Percentiles rank a stretch among this genome's conserved stretches.
These are phyloP conservation scores for Cyberlindnera misumaiensis DNA, from an alignment of 805 yeast species.

Conservation along the genomic window DNA sequence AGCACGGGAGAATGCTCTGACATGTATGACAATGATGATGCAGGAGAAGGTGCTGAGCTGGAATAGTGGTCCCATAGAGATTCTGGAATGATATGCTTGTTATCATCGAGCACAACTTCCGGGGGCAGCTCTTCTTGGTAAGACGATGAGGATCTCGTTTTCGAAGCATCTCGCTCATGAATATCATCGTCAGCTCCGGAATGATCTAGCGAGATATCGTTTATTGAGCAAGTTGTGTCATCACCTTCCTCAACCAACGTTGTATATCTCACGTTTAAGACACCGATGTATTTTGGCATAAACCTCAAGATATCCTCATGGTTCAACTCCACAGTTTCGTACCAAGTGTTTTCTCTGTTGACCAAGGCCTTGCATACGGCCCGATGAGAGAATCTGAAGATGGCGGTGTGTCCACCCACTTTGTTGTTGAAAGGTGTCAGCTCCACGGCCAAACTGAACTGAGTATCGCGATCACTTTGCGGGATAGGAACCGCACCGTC, in stretches of 20 bases:
- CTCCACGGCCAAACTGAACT: constrained; percentile 75
- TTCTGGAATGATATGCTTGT: constrained; percentile 85
- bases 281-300: constrained; percentile 95
- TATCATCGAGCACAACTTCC: constrained; percentile 88
- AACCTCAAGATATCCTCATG: constrained; percentile 74
- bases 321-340: constrained; percentile 74
- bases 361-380: constrained; percentile 94
- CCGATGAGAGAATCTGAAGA: constrained; percentile 80
- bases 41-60: constrained; percentile 31
- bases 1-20: constrained; percentile 24
- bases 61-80: constrained; percentile 64
- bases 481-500: constrained; percentile 25
- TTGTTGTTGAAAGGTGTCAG: constrained; percentile 85
- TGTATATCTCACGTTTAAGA: constrained; percentile 76
- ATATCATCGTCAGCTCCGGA: constrained; percentile 11
- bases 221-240: constrained; percentile 12
- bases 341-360: constrained; percentile 85
- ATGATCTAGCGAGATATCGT: constrained; percentile 9
- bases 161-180: constrained; percentile 5
- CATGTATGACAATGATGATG: constrained; percentile 32
- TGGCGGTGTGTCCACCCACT: constrained; percentile 98
- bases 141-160: constrained; percentile 15
- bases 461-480: not conserved
- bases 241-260: constrained; percentile 24
- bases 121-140: constrained; percentile 38